phyloP scores from a whole-genome alignment of 1,284 basidiomycete species.

The Ustilago tritici region DNA sequence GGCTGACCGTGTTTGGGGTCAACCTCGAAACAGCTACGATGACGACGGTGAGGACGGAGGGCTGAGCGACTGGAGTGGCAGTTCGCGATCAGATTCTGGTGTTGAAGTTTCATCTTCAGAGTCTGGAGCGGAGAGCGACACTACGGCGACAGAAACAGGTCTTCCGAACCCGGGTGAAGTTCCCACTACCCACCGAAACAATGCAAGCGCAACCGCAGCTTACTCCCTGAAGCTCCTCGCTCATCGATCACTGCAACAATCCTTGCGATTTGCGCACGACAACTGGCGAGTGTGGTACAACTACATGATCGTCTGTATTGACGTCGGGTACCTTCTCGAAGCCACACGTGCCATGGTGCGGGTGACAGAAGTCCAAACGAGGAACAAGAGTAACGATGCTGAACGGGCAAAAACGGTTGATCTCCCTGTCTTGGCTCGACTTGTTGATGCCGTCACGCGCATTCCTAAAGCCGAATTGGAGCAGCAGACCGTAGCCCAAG shows the following conservation, averaged over 20 bases:
- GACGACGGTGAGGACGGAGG: conserved; percentile 23
- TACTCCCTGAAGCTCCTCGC: conserved; percentile 83
- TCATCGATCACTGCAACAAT: conserved; percentile 92
- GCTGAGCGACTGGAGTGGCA: conserved; percentile 50
- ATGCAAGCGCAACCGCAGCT: conserved; percentile 46
- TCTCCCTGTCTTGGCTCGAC: conserved; percentile 84
- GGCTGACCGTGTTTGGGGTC: conserved; percentile 47
- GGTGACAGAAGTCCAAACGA: conserved; percentile 80
- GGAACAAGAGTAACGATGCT: conserved; percentile 68
- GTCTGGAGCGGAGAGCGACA: conserved; percentile 36
- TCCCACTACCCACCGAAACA: neutral
- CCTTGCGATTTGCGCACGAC: conserved; percentile 84
- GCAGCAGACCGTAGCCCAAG: conserved; percentile 16
- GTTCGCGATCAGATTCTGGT: conserved; percentile 44
- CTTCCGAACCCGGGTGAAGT: conserved; percentile 28
- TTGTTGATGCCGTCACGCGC: conserved; percentile 85
- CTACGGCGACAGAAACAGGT: conserved; percentile 37
- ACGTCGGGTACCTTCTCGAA: conserved; percentile 91
- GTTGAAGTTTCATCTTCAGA: conserved; percentile 47
- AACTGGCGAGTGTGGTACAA: conserved; percentile 99
- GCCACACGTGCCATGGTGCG: conserved; percentile 85
- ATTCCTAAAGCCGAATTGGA: conserved; percentile 28
- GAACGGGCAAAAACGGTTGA: conserved; percentile 77
- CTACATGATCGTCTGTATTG: conserved; percentile 93
- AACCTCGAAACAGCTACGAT: conserved; percentile 7